Conservation (phyloP, 2,329 filamentous ascomycete species). For the Trichoderma aggressivum region DNA sequence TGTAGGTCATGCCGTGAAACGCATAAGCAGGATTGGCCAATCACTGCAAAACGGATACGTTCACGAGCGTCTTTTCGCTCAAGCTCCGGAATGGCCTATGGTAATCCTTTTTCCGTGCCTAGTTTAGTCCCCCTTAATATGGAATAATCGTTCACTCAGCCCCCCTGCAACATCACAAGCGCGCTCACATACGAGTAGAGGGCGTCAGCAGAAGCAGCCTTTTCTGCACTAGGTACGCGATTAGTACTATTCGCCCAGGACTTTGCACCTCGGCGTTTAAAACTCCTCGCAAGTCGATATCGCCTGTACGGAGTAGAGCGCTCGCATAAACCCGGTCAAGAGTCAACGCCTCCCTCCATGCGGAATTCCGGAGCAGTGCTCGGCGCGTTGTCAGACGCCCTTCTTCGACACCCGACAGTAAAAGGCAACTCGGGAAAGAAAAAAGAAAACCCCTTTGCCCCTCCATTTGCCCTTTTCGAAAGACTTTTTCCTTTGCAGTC, state of each 20-base stretch:
- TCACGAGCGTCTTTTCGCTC: background rate
- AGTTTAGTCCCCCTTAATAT: background rate
- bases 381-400: background rate
- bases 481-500: background rate
- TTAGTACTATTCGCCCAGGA: background rate
- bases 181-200: background rate
- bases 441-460: background rate
- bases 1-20: background rate
- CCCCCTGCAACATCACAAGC: background rate
- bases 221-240: background rate
- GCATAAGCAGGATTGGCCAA: background rate
- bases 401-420: background rate
- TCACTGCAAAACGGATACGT: background rate
- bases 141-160: background rate
- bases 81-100: background rate
- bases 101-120: background rate
- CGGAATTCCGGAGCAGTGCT: background rate
- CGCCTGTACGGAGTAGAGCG: too few species aligned
- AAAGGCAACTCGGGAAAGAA: background rate
- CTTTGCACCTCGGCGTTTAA: background rate
- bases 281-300: background rate
- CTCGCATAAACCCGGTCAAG: background rate
- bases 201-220: background rate
- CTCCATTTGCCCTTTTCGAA: background rate
- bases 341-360: background rate